Conservation (phyloP, 2,329 filamentous ascomycete species). For the Tolypocladium amazonense region DNA sequence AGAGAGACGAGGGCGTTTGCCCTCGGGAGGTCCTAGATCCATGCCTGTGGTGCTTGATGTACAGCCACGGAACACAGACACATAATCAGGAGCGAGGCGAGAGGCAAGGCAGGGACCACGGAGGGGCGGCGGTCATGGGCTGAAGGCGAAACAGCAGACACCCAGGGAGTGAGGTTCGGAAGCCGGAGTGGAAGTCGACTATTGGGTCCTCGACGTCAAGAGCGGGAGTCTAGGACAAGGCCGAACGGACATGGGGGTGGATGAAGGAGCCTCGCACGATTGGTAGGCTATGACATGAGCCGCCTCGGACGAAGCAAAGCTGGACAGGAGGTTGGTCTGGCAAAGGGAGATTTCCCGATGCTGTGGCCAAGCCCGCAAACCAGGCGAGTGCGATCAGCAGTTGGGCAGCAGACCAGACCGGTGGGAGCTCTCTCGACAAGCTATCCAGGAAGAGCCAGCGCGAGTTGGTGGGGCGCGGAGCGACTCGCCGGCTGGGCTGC, state of each 20-base stretch:
- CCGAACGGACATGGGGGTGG: constrained; percentile 18
- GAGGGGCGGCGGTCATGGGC: constrained; percentile 23
- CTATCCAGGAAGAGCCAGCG: constrained; percentile 4
- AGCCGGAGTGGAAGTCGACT: constrained; percentile 16
- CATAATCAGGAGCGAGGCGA: constrained; percentile 25
- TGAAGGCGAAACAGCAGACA: constrained; percentile 10
- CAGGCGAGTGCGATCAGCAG: constrained; percentile 6
- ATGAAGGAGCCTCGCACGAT: constrained; percentile 14
- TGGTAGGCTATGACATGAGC: constrained; percentile 7
- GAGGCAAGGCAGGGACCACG: constrained; percentile 26
- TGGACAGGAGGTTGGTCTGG: constrained; percentile 1
- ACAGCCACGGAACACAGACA: constrained; percentile 19
- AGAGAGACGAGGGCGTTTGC: constrained; percentile 47
- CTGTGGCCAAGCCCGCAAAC: constrained; percentile 5
- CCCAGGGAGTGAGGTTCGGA: constrained; percentile 17
- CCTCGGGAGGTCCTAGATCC: constrained; percentile 48
- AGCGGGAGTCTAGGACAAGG: constrained; percentile 11
- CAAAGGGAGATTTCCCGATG: neutral
- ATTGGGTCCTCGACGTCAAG: constrained; percentile 18
- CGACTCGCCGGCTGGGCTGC: neutral
- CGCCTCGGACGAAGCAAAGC: constrained; percentile 2
- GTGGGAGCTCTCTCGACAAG: constrained; percentile 1
- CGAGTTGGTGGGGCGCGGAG: constrained; percentile 2
- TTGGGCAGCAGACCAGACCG: constrained; percentile 8
- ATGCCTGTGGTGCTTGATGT: constrained; percentile 37